Evolutionary conservation across 2,329 filamentous ascomycete species (phyloP).

Genomic region (Calonectria naviculata): DNA sequence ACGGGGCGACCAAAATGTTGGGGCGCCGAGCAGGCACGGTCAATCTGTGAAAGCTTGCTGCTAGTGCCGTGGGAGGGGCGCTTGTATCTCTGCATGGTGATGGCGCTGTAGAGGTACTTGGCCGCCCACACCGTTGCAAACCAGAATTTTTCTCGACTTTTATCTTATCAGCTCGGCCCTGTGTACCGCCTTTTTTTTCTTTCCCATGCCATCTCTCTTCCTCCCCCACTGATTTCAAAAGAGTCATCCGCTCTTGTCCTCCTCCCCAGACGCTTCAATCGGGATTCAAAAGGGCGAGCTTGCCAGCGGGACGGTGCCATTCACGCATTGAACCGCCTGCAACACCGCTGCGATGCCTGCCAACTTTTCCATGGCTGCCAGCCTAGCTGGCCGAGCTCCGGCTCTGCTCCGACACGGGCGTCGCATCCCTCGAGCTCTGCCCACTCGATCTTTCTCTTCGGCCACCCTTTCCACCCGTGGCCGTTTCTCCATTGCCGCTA

Average conservation of each 20-base stretch:
- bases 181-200: conserved; percentile 42
- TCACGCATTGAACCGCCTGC: conserved; percentile 48
- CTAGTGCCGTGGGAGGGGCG: conserved; percentile 19
- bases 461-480: conserved; percentile 43
- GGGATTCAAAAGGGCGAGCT: conserved; percentile 45
- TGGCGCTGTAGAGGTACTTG: not conserved
- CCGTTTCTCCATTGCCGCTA: conserved; percentile 38
- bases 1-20: conserved; percentile 35
- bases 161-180: conserved; percentile 38
- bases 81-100: conserved; percentile 25
- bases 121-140: conserved; percentile 31
- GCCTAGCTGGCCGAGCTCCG: conserved; percentile 67
- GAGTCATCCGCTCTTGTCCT: conserved; percentile 40
- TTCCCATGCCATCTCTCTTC: conserved; percentile 27
- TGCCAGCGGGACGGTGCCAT: conserved; percentile 49
- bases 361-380: conserved; percentile 51
- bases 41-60: conserved; percentile 13
- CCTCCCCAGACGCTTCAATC: conserved; percentile 43
- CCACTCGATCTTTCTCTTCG: conserved; percentile 57
- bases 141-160: conserved; percentile 39
- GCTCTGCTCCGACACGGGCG: conserved; percentile 66
- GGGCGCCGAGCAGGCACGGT: conserved; percentile 27
- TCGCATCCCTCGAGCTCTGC: conserved; percentile 58
- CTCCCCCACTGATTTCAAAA: conserved; percentile 30
- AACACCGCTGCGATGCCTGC: conserved; percentile 51